A percentile compares a stretch with the other conserved stretches of the same genome.
Evolutionary conservation across 2,329 filamentous ascomycete species (phyloP).

Genomic region (Colletotrichum sp.): DNA sequence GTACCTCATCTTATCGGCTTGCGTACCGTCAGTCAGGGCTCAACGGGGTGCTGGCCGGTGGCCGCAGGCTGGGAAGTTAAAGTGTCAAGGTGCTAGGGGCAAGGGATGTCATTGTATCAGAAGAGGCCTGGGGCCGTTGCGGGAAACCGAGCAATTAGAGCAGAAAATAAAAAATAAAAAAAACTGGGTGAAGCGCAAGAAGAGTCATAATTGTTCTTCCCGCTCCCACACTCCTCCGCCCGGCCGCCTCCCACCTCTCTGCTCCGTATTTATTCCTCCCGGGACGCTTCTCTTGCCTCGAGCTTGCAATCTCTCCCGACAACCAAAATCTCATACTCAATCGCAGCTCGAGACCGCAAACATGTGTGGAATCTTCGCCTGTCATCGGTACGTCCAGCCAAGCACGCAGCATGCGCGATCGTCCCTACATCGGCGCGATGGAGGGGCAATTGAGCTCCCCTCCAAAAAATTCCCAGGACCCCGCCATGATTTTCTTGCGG

Average conservation of each 20-base stretch:
- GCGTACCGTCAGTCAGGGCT: constrained; percentile 8
- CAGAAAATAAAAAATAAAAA: background rate
- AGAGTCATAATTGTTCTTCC: constrained; percentile 18
- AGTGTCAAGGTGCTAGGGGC: background rate
- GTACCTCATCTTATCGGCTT: background rate
- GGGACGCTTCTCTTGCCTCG: constrained; percentile 2
- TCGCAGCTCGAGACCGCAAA: constrained; percentile 43
- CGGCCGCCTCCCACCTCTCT: constrained; percentile 2
- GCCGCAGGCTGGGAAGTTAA: background rate
- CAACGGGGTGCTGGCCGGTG: background rate
- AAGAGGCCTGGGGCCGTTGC: constrained; percentile 3
- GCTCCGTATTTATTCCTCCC: constrained; percentile 17
- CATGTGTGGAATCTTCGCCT: constrained; percentile 98
- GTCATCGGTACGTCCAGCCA: constrained; percentile 73
- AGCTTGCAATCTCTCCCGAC: background rate
- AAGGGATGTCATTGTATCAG: constrained; percentile 17
- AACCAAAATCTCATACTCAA: background rate
- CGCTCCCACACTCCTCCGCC: constrained; percentile 2
- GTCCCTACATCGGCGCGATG: constrained; percentile 27
- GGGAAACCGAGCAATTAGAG: background rate
- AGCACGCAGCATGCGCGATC: background rate
- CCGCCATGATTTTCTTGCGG: constrained; percentile 29
- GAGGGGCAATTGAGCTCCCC: constrained; percentile 39
- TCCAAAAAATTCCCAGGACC: constrained; percentile 27
- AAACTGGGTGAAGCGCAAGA: constrained; percentile 19